Evolutionary conservation across 2,329 filamentous ascomycete genomes (phyloP).

Genomic region (Cordyceps tenuipes): DNA sequence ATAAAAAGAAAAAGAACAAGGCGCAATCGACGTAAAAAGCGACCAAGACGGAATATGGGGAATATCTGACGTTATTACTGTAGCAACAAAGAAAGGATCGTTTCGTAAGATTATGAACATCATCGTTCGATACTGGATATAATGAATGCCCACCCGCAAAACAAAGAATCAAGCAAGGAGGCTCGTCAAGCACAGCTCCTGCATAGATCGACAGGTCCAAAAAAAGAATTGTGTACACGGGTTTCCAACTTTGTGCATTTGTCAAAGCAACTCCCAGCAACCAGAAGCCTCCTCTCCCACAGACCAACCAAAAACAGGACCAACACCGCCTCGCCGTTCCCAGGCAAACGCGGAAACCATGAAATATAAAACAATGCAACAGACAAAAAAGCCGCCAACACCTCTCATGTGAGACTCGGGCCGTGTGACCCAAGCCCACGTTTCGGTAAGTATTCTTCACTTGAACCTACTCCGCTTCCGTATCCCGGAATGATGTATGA

Average conservation of each 20-base stretch:
- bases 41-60: not conserved
- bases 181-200: not conserved
- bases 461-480: not conserved
- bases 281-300: not conserved
- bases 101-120: not conserved
- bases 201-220: not conserved
- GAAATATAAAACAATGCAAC: not conserved
- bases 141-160: not conserved
- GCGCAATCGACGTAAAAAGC: not conserved
- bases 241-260: not conserved
- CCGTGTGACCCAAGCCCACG: not conserved
- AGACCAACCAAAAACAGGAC: not conserved
- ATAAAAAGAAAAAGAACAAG: slow-evolving; percentile 15
- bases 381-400: not conserved
- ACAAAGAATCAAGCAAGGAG: not conserved
- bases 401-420: not conserved
- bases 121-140: not conserved
- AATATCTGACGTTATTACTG: not conserved
- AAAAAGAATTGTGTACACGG: not conserved
- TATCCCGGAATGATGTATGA: not conserved
- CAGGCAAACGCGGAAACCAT: not conserved
- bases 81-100: not conserved
- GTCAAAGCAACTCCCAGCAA: no score
- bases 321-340: not conserved
- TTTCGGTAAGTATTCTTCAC: not conserved